Evolutionary conservation across 129 eudicot genomes (phyloP).

Genomic region (Flaveria sonorensis): DNA sequence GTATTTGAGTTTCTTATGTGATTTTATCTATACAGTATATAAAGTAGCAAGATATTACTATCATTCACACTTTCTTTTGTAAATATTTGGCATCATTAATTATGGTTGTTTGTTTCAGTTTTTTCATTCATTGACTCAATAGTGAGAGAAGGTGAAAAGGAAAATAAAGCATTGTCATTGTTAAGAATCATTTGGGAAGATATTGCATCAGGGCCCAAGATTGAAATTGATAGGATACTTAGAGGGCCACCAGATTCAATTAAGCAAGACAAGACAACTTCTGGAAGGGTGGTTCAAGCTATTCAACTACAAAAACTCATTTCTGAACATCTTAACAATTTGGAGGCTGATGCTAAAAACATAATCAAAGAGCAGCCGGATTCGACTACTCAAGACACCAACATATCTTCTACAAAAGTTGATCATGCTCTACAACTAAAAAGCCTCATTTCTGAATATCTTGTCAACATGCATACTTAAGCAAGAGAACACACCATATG

Average conservation of each 20-base stretch:
- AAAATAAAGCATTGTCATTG: conserved; percentile 13
- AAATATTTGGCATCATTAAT: background rate
- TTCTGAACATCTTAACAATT: conserved; percentile 6
- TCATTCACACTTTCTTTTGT: background rate
- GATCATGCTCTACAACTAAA: background rate
- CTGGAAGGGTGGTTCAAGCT: conserved; percentile 22
- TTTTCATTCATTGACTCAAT: background rate
- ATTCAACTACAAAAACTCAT: conserved; percentile 21
- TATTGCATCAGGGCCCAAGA: conserved; percentile 12
- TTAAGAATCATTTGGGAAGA: conserved; percentile 18
- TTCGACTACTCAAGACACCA: background rate
- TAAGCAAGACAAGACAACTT: conserved; percentile 12
- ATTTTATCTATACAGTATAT: no score
- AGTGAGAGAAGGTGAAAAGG: background rate
- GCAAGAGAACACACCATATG: background rate
- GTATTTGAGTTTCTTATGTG: no score
- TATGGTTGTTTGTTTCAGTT: conserved; percentile 16
- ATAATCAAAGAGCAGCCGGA: background rate
- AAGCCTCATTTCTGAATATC: conserved; percentile 5
- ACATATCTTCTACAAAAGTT: background rate
- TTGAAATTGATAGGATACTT: background rate
- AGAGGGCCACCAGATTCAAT: conserved; percentile 3
- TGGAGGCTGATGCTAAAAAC: background rate
- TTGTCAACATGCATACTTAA: conserved; percentile 9
- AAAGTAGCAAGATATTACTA: background rate